Base-by-base conservation (phyloP, 306 rosid species). In the Malus sylvestris region DNA sequence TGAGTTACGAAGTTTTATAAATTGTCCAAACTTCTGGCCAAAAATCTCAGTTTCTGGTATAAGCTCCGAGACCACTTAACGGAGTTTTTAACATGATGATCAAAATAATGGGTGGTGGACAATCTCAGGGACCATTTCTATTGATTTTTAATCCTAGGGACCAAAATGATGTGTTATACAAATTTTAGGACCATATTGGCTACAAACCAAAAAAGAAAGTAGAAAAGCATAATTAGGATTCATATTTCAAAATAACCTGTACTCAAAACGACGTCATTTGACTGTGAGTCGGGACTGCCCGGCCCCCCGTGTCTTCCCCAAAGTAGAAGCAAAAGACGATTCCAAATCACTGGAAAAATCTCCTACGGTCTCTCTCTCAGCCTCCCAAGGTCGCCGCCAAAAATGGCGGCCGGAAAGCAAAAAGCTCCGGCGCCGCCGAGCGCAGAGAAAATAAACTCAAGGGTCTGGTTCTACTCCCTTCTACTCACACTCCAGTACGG, bases 401-500 rank as follows among this genome's bases (percentile, higher is more conserved):
- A 57, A 70, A 85, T 85, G 83, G 77, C 82, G 78, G 77, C 74
- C 23, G 65, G 68, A 40, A 82, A 72, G 60, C 33, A 88, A 72
- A 82, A 73, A 82, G 81, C 35, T 71, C 87, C 67, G 22, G 76
- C 45, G 30, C 73, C 52, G 42, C 75, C 62, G 35, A 70, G 51
- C 74, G 78, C 81, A n/a, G 68, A 72, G 32, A 66, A 82, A 57
- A 76, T 71, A 78, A 76, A 64, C 72, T 19, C 86, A 1, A 89
- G 83, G 83, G 83, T 92, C 69, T 85, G 80, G 77, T 77, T 91
- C 72, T 95, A 71, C 81, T 92, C 99, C 68, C 25, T 88, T 72
- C 87, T 96, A 27, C 98, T 96, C 78, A 79, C 98, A 79, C 83
- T 96, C 52, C 99, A 96, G 45, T 96, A 96, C 35, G 99, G 99